Percentiles rank a stretch among this genome's conserved stretches.
Conservation (phyloP, 768 basidiomycete species). For the Termitomyces sp. region DNA sequence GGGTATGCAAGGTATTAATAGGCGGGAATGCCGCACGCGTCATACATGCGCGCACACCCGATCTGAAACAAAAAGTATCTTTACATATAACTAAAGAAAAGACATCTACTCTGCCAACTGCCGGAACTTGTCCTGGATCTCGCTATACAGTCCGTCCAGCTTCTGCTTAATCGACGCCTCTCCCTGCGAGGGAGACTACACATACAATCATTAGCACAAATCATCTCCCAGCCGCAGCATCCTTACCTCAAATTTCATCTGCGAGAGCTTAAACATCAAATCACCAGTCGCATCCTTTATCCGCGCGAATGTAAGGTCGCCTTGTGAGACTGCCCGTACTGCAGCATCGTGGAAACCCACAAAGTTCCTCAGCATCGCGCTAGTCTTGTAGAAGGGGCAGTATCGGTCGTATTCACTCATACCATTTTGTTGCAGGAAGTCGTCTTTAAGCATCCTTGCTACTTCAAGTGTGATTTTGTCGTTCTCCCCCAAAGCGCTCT, state of each 20-base stretch:
- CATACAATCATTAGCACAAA: conserved; percentile 3
- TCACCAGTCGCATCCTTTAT: conserved; percentile 86
- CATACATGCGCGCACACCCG: conserved; percentile 1
- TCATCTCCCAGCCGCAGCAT: background rate
- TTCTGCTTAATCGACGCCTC: conserved; percentile 80
- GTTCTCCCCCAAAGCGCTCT: conserved; percentile 92
- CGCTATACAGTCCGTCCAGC: conserved; percentile 73
- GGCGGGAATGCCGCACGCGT: background rate
- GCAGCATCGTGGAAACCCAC: conserved; percentile 94
- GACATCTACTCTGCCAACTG: conserved; percentile 64
- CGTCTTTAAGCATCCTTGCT: conserved; percentile 95
- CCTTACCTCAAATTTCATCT: conserved; percentile 97
- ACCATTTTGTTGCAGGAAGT: conserved; percentile 97
- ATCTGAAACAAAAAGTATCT: conserved; percentile 9
- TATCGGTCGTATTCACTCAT: conserved; percentile 97
- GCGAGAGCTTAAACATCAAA: conserved; percentile 94
- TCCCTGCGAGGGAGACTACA: conserved; percentile 86
- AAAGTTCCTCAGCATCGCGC: conserved; percentile 92
- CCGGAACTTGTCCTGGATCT: conserved; percentile 93
- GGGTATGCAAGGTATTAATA: background rate
- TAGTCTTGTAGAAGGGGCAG: conserved; percentile 99
- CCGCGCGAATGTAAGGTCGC: conserved; percentile 79
- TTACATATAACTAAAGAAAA: background rate
- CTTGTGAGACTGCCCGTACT: conserved; percentile 76
- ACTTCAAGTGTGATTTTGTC: conserved; percentile 99